These are phyloP conservation scores for Malus hybrid DNA, from an alignment of 331 rosid genomes.

Conservation along the genomic window DNA sequence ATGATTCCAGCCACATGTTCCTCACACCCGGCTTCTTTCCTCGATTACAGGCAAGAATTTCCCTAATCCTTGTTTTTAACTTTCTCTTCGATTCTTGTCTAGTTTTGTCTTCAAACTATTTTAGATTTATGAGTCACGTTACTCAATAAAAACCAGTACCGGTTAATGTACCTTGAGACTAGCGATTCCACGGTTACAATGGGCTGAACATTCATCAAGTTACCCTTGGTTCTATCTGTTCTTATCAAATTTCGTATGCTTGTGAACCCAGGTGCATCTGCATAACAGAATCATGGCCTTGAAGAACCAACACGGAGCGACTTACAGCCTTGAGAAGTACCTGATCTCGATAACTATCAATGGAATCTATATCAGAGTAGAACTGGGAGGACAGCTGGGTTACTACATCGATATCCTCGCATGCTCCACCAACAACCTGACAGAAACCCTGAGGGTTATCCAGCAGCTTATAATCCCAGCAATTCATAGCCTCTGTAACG, in stretches of 20 bases:
- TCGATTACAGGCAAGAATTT: constrained; percentile 64
- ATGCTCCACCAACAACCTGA: constrained; percentile 43
- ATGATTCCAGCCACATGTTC: constrained; percentile 92
- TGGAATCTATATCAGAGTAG: constrained; percentile 81
- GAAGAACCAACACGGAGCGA: constrained; percentile 77
- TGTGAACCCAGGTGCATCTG: constrained; percentile 68
- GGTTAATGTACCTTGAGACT: no score
- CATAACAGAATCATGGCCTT: constrained; percentile 68
- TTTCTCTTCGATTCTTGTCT: background rate
- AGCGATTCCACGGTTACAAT: no score
- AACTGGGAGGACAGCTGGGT: constrained; percentile 81
- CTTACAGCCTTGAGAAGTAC: constrained; percentile 83
- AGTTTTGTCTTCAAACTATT: background rate
- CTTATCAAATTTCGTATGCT: constrained; percentile 16
- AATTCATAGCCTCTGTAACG: constrained; percentile 76
- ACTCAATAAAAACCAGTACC: no score
- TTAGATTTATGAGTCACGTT: background rate
- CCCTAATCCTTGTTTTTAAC: background rate
- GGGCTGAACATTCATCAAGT: no score
- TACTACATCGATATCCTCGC: constrained; percentile 50
- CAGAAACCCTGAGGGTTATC: constrained; percentile 39
- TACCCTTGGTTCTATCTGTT: background rate
- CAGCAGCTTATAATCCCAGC: constrained; percentile 54
- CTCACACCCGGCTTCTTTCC: constrained; percentile 93
- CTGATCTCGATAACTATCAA: constrained; percentile 70